Evolutionary conservation across 768 basidiomycete species (phyloP).

Genomic region (Macrocybe gigantea): DNA sequence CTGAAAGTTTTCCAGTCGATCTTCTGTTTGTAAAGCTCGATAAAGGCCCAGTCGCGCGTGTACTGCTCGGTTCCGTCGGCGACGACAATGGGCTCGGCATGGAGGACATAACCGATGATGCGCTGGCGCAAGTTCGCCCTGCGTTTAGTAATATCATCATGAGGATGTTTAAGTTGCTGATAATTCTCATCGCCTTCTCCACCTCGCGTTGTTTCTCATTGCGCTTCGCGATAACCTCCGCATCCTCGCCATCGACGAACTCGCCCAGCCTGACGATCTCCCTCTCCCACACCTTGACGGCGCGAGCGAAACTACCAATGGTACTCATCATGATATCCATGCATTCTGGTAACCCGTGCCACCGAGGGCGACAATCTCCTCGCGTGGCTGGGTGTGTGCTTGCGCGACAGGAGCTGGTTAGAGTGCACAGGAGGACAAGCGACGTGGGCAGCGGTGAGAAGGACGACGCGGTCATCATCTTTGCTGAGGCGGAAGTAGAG

Average conservation of each 20-base stretch:
- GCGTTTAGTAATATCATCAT: conserved; percentile 19
- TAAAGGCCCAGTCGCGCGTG: conserved; percentile 27
- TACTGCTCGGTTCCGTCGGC: conserved; percentile 15
- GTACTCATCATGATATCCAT: no score
- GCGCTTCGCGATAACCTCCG: conserved; percentile 7
- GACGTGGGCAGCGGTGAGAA: conserved; percentile 30
- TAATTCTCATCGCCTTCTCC: conserved; percentile 14
- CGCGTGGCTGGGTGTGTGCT: conserved; percentile 15
- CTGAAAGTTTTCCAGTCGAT: conserved; percentile 27
- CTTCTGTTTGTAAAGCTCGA: conserved; percentile 22
- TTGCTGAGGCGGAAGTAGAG: conserved; percentile 23
- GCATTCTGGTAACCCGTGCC: no score
- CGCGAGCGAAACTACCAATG: no score
- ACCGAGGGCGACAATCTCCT: conserved; percentile 19
- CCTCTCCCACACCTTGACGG: conserved; percentile 16
- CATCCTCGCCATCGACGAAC: background rate
- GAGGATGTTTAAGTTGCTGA: conserved; percentile 18
- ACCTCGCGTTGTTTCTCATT: conserved; percentile 15
- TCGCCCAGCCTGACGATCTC: conserved; percentile 14
- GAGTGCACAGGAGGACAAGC: conserved; percentile 18
- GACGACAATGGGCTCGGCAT: conserved; percentile 21
- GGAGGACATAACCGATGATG: conserved; percentile 26
- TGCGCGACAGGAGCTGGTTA: conserved; percentile 16
- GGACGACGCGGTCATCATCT: conserved; percentile 15
- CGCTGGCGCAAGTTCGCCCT: conserved; percentile 16